Base-by-base conservation (phyloP, 83 land plant species). In the Picea abies region DNA sequence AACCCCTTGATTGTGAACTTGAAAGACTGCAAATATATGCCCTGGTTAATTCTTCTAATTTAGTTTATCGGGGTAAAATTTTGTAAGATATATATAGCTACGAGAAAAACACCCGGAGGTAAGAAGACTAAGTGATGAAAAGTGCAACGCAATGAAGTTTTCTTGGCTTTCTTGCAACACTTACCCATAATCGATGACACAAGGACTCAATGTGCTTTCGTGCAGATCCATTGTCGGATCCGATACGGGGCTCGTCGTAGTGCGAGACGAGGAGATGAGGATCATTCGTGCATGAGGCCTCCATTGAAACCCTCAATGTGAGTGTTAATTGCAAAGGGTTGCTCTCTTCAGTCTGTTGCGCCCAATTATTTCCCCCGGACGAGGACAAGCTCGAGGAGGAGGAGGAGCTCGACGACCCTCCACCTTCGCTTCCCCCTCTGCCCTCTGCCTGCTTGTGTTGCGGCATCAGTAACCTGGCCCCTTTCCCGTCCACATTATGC, bases 291-390 rank as follows among this genome's bases (percentile, higher is more conserved):
- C 87, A 82, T 0, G 89, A 76, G 1, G 94, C 92, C 60, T 89
- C 91, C 20, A 90, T 80, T 37, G 91, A 87, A 19, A 94, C 85
- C 78, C 96, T 82, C 15, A 94, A 80, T 17, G 93, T 93, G 61
- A 94, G 81, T 5, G 93, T 93, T 83, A 92, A 80, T 88, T 94
- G 96, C 83, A 94, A 81, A 85, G 92, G 94, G 72, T 94, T 92
- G 64, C 92, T 90, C 92, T 91, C 91, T 86, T 93, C 96, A 26
- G 94, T 90, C 88, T 93, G 92, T 88, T 90, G 96, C 17, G 93
- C 92, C 94, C 96, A 93, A 79, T 91, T 93, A 82, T 85, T 88
- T 10, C 80, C 44, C 4, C 82, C 66, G 58, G 83, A 76, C 77
- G 58, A 56, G 58, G 58, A 56, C 32, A 83, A 79, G 52, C 76